These are phyloP conservation scores for Yarrowia sp. DNA, from an alignment of 805 yeast species.

Conservation along the genomic window DNA sequence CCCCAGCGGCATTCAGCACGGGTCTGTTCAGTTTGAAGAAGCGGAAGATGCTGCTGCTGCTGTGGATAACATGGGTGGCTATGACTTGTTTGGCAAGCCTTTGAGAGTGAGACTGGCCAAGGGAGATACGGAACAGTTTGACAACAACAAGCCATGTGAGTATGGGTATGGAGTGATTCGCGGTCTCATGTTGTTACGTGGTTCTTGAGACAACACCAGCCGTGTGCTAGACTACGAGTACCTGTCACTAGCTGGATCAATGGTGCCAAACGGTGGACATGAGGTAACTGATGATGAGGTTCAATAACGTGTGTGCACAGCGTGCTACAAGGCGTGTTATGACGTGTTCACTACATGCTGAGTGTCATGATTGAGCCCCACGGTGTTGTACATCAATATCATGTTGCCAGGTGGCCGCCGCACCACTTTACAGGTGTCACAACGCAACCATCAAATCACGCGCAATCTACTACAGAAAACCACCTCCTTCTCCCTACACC, in stretches of 20 bases:
- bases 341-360: too few species aligned
- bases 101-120: conserved; percentile 32
- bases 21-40: conserved; percentile 34
- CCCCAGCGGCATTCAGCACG: conserved; percentile 31
- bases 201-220: background rate
- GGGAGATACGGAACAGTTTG: conserved; percentile 27
- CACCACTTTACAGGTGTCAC: background rate
- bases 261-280: too few species aligned
- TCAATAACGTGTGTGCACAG: too few species aligned
- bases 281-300: too few species aligned
- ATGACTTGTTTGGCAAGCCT: conserved; percentile 32
- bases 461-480: background rate
- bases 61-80: conserved; percentile 37
- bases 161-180: background rate
- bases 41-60: conserved; percentile 38
- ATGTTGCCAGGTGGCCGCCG: too few species aligned
- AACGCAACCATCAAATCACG: background rate
- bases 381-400: background rate
- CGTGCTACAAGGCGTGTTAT: too few species aligned
- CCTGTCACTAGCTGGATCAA: too few species aligned
- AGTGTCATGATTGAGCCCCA: too few species aligned
- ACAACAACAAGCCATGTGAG: conserved; percentile 29
- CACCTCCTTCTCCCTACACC: background rate
- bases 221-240: too few species aligned
- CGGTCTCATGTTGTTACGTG: too few species aligned